phyloP scores from a whole-genome alignment of 176 grass and related monocot species.

The Leersia perrieri region DNA sequence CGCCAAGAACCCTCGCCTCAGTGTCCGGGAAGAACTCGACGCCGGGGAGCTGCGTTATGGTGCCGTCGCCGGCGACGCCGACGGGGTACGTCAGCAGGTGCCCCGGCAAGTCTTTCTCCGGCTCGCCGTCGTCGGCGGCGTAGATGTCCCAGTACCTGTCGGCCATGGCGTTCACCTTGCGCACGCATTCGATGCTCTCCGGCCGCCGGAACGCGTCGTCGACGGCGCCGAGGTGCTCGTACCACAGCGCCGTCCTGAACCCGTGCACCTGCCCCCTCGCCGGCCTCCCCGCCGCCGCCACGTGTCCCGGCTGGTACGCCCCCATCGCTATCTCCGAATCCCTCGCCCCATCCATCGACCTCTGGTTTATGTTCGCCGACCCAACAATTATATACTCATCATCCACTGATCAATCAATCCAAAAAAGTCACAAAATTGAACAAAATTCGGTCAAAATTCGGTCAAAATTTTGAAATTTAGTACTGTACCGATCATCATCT shows the following conservation, averaged over 20 bases:
- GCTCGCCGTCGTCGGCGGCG: conserved; percentile 24
- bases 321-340: conserved; percentile 92
- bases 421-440: neutral
- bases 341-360: conserved; percentile 80
- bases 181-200: conserved; percentile 57
- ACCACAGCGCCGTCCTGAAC: conserved; percentile 73
- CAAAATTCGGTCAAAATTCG: neutral
- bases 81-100: conserved; percentile 78
- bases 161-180: conserved; percentile 70
- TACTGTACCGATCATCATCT: conserved; percentile 97
- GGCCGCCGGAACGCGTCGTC: conserved; percentile 51
- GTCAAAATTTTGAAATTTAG: too few species aligned
- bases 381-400: conserved; percentile 95
- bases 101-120: conserved; percentile 51
- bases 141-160: conserved; percentile 57
- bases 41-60: conserved; percentile 39
- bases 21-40: conserved; percentile 78
- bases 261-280: conserved; percentile 79
- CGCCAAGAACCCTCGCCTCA: conserved; percentile 57
- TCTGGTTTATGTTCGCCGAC: conserved; percentile 90
- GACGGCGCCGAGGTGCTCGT: conserved; percentile 60
- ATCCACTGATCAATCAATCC: conserved; percentile 58
- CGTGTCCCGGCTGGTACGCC: conserved; percentile 62
- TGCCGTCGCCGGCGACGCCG: conserved; percentile 38
- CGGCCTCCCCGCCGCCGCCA: conserved; percentile 39